Evolutionary conservation across 1,139 yeast genomes (phyloP).

Genomic region (Groenewaldozyma auringiensis): DNA sequence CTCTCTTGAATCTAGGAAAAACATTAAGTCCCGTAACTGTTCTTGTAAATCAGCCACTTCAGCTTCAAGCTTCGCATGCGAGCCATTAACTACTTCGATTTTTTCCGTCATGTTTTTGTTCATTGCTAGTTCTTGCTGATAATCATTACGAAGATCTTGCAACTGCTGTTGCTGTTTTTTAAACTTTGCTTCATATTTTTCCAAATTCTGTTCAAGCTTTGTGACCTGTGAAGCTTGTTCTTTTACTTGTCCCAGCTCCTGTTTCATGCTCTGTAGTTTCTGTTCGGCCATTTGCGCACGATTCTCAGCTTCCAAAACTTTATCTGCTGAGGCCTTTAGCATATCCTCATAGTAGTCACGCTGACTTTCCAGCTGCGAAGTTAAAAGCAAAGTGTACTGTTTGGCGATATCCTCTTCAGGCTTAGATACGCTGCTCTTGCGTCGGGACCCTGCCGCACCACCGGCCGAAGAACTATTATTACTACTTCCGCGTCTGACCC

Average conservation of each 20-base stretch:
- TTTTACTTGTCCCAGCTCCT: neutral
- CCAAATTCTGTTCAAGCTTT: conserved; percentile 25
- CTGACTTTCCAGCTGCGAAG: conserved; percentile 84
- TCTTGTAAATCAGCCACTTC: conserved; percentile 40
- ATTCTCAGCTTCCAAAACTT: conserved; percentile 24
- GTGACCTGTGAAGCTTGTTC: conserved; percentile 7
- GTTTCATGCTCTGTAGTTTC: conserved; percentile 23
- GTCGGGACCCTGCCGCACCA: neutral
- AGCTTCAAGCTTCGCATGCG: conserved; percentile 45
- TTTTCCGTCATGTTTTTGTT: conserved; percentile 52
- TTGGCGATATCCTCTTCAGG: conserved; percentile 52
- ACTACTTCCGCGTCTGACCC: conserved; percentile 9
- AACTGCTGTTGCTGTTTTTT: conserved; percentile 24
- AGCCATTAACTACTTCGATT: conserved; percentile 41
- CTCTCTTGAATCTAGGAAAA: conserved; percentile 64
- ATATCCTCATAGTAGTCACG: conserved; percentile 72
- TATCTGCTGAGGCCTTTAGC: conserved; percentile 39
- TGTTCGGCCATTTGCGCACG: conserved; percentile 36
- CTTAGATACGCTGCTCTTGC: conserved; percentile 22
- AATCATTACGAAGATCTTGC: conserved; percentile 27
- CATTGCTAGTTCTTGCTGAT: conserved; percentile 44
- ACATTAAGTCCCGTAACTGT: conserved; percentile 76
- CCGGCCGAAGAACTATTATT: conserved; percentile 5
- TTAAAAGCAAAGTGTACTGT: conserved; percentile 71
- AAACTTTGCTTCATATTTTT: conserved; percentile 32